Conservation (phyloP, 1,284 basidiomycete genomes). For the Takashimella tepidaria region DNA sequence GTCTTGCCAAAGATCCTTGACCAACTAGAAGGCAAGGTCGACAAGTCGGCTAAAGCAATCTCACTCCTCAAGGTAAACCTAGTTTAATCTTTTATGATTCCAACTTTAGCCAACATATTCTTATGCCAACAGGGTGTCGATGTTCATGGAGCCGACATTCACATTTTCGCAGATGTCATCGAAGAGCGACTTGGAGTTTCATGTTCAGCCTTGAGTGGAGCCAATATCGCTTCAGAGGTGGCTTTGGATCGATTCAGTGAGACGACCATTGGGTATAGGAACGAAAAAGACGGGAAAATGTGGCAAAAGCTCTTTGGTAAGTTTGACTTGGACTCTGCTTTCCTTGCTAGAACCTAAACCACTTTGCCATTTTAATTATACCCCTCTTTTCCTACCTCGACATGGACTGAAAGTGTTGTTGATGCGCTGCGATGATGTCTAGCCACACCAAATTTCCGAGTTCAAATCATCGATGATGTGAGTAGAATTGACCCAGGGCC, state of each 20-base stretch:
- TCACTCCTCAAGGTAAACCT: slow-evolving; percentile 50
- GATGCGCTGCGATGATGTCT: no score
- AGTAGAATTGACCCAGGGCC: slow-evolving; percentile 8
- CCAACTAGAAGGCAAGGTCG: slow-evolving; percentile 48
- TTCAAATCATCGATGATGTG: slow-evolving; percentile 54
- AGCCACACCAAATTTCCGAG: slow-evolving; percentile 52
- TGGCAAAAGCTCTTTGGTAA: slow-evolving; percentile 51
- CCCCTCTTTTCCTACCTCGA: no score
- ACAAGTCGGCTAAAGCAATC: slow-evolving; percentile 48
- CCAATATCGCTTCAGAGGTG: slow-evolving; percentile 58
- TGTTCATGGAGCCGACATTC: slow-evolving; percentile 52
- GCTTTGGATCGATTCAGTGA: slow-evolving; percentile 53
- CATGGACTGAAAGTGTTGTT: no score
- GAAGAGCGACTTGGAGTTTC: slow-evolving; percentile 52
- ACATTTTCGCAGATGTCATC: slow-evolving; percentile 57
- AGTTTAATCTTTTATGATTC: no score
- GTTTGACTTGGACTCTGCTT: slow-evolving; percentile 4
- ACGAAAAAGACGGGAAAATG: slow-evolving; percentile 47
- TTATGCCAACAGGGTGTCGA: slow-evolving; percentile 48
- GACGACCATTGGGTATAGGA: slow-evolving; percentile 56
- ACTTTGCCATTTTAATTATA: no score
- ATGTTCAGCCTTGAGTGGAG: slow-evolving; percentile 56
- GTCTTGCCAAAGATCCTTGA: slow-evolving; percentile 45
- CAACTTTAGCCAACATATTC: not conserved
- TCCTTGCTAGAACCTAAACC: no score